phyloP scores from a whole-genome alignment of 371 early-diverging fungal genomes.

The Umbelopsis sp. region DNA sequence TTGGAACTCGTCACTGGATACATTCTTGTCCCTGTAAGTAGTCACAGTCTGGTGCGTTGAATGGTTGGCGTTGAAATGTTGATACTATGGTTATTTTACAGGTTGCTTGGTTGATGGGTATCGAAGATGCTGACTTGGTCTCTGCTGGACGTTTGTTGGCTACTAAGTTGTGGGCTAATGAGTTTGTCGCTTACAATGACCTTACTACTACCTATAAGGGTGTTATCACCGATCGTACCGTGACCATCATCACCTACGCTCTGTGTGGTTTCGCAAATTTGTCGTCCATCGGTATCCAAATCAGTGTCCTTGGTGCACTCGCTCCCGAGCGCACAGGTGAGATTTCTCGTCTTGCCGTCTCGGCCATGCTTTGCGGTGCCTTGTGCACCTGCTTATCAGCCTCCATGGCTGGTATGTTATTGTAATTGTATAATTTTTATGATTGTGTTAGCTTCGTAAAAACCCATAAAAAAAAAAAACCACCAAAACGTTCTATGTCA shows the following conservation, averaged over 20 bases:
- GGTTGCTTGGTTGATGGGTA: slow-evolving; percentile 85
- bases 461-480: too few species aligned
- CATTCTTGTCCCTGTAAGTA: slow-evolving; percentile 67
- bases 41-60: not conserved
- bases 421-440: slow-evolving; percentile 37
- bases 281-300: slow-evolving; percentile 87
- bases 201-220: slow-evolving; percentile 40
- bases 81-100: slow-evolving; percentile 6
- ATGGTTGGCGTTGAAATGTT: not conserved
- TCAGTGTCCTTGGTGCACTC: slow-evolving; percentile 79
- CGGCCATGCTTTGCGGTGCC: slow-evolving; percentile 84
- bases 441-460: not conserved
- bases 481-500: too few species aligned
- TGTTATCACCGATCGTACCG: slow-evolving; percentile 47
- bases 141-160: slow-evolving; percentile 78
- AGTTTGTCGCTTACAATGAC: slow-evolving; percentile 82
- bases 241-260: slow-evolving; percentile 72
- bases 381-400: slow-evolving; percentile 85
- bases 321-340: slow-evolving; percentile 82
- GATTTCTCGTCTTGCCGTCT: slow-evolving; percentile 75
- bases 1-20: slow-evolving; percentile 77
- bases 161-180: slow-evolving; percentile 88
- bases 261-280: slow-evolving; percentile 92
- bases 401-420: slow-evolving; percentile 80
- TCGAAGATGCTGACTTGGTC: slow-evolving; percentile 62